Conservation (phyloP, 2,329 filamentous ascomycete genomes). For the Diaporthe nobilis region DNA sequence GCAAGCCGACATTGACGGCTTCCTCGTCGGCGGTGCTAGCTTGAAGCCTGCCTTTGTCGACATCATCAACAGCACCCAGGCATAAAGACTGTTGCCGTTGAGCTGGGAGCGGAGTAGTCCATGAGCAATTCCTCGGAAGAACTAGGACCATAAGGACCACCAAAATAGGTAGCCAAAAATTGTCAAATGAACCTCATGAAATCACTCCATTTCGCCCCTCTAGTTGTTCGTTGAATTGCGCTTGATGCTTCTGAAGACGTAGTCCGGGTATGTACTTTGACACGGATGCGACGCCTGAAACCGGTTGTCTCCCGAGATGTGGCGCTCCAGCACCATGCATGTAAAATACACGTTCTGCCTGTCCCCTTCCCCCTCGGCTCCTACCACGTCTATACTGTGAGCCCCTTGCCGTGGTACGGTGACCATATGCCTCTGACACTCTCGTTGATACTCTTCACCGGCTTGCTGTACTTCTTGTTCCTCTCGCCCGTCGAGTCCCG, state of each 20-base stretch:
- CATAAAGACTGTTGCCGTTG: background rate
- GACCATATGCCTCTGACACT: conserved; percentile 80
- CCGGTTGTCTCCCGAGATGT: background rate
- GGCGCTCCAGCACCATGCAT: background rate
- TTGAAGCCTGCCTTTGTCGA: conserved; percentile 91
- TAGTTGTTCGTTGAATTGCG: background rate
- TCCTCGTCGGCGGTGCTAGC: conserved; percentile 95
- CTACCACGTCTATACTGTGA: conserved; percentile 60
- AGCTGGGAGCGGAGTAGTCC: conserved; percentile 4
- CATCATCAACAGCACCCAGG: conserved; percentile 69
- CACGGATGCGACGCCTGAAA: conserved; percentile 1
- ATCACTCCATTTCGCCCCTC: background rate
- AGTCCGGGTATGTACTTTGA: conserved; percentile 29
- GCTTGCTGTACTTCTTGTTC: conserved; percentile 74
- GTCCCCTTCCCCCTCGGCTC: background rate
- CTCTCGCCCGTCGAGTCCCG: conserved; percentile 83
- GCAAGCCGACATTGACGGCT: conserved; percentile 96
- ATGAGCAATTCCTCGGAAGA: background rate
- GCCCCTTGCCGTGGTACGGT: conserved; percentile 75
- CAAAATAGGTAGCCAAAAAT: conserved; percentile 28
- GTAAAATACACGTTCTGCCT: background rate
- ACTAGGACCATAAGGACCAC: background rate
- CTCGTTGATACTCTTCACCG: conserved; percentile 74
- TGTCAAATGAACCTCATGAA: conserved; percentile 18
- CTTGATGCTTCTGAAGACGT: conserved; percentile 19